These are phyloP conservation scores for Trichosporon ovoides DNA, from an alignment of 1,284 basidiomycete genomes.

Conservation along the genomic window DNA sequence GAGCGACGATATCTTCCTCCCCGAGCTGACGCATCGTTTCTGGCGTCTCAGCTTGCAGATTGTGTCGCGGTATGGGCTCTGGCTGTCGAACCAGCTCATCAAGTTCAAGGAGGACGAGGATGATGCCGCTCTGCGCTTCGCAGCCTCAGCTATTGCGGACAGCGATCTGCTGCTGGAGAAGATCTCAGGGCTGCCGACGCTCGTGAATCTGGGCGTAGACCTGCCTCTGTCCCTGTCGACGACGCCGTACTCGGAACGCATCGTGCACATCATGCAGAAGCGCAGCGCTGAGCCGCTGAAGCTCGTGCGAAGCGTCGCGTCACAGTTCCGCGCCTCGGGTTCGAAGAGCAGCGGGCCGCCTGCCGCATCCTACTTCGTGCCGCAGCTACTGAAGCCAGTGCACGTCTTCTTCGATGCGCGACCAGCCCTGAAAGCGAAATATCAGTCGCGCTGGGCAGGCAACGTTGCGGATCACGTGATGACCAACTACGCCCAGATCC, in stretches of 20 bases:
- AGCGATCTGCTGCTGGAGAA: slow-evolving; percentile 25
- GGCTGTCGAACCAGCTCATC: slow-evolving; percentile 55
- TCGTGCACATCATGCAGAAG: slow-evolving; percentile 64
- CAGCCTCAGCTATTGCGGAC: slow-evolving; percentile 35
- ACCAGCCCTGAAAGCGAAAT: slow-evolving; percentile 55
- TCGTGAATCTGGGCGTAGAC: slow-evolving; percentile 10
- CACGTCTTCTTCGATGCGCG: slow-evolving; percentile 65
- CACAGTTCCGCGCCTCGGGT: slow-evolving; percentile 60
- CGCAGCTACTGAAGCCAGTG: slow-evolving; percentile 74
- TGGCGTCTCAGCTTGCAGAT: slow-evolving; percentile 85
- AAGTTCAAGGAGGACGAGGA: slow-evolving; percentile 57
- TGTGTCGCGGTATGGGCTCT: slow-evolving; percentile 67
- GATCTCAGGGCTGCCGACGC: slow-evolving; percentile 7
- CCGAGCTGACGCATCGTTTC: slow-evolving; percentile 72
- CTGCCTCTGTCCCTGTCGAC: slow-evolving; percentile 20
- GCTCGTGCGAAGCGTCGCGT: slow-evolving; percentile 79
- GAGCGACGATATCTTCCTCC: slow-evolving; percentile 76
- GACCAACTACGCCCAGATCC: slow-evolving; percentile 54
- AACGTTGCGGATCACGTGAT: slow-evolving; percentile 70
- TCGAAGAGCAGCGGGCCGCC: slow-evolving; percentile 54
- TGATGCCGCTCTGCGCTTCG: slow-evolving; percentile 30
- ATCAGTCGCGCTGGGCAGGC: slow-evolving; percentile 56
- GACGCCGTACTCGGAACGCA: slow-evolving; percentile 54
- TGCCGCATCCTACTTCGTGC: slow-evolving; percentile 72
- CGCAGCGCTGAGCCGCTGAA: slow-evolving; percentile 79